phyloP scores from a whole-genome alignment of 2,329 filamentous ascomycete species.

The Beauveria asiatica region DNA sequence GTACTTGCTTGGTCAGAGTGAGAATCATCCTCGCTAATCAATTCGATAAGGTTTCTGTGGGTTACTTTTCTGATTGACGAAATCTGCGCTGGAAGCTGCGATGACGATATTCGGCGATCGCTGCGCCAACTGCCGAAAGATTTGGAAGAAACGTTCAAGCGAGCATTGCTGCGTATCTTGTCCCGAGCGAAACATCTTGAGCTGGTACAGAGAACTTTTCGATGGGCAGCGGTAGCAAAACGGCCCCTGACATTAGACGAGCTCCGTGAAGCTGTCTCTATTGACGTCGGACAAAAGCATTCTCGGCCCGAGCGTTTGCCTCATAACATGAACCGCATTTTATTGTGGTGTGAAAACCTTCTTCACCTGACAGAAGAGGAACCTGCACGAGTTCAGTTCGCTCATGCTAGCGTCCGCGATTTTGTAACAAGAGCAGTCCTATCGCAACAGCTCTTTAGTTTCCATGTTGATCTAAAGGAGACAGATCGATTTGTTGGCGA shows the following conservation, averaged over 20 bases:
- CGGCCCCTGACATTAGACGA: conserved; percentile 26
- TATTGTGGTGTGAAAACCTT: conserved; percentile 26
- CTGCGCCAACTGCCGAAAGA: background rate
- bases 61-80: conserved; percentile 28
- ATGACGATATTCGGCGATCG: conserved; percentile 16
- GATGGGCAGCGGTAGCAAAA: conserved; percentile 22
- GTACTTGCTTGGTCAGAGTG: background rate
- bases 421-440: background rate
- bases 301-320: conserved; percentile 6
- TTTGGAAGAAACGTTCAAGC: background rate
- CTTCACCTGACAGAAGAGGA: conserved; percentile 24
- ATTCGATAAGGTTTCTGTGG: conserved; percentile 29
- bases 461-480: background rate
- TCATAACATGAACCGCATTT: conserved; percentile 21
- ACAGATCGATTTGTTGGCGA: background rate
- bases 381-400: conserved; percentile 23
- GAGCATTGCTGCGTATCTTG: background rate
- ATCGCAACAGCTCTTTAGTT: background rate
- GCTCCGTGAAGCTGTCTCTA: conserved; percentile 27
- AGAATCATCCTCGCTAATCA: too few relatives aligned
- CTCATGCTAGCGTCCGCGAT: conserved; percentile 18
- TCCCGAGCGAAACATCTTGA: background rate
- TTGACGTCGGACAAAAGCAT: conserved; percentile 22
- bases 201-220: background rate
- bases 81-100: conserved; percentile 22